Base-by-base conservation (phyloP, 129 eudicot genomes). In the Ambrosia artemisiifolia region DNA sequence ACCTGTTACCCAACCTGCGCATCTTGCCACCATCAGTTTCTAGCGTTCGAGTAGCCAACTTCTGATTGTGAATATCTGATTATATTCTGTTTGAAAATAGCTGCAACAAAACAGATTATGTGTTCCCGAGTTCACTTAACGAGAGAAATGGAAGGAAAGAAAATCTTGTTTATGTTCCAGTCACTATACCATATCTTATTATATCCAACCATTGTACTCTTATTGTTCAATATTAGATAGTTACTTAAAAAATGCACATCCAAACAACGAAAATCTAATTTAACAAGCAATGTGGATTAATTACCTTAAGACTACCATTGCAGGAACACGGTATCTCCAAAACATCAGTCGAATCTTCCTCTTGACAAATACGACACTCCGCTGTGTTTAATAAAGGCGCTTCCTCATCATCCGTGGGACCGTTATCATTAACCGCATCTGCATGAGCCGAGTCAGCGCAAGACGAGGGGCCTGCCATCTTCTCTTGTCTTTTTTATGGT, bases 341-440 rank as follows among this genome's bases (percentile, higher is more conserved):
- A 68, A 76, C 81, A 43, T 74, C 56, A 34, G 86, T 18, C 24
- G 82, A 71, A 90, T 94, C 98, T 73, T 94, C 98, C 12, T 94
- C 98, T 79, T 90, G 97, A 83, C 99, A 95, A 78, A 95, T 95
- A 53, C 99, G 97, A 76, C 99, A 95, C 77, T 95, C 99, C 7
- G 82, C 94, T 68, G 79, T 47, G 48, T 79, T 71, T 64, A 94
- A 76, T 17, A 94, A 78, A 48, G 97, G 93, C n/a, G 90, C 89
- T 63, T 83, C 83, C 80, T 90, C 97, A 75, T 88, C 86, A 38
- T 61, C 82, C 24, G 53, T 61, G 73, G 84, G 87, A 49, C 70
- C 64, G 11, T 79, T 77, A 49, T 73, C 92, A 74, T 67, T 85
- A 30, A 78, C 84, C 48, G 78, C 83, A 46, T 64, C 84, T 54